Evolutionary conservation across 495 filamentous ascomycete species (phyloP), one percentile per base, ranked within the genome.

Genomic region (Penicillium roqueforti): DNA sequence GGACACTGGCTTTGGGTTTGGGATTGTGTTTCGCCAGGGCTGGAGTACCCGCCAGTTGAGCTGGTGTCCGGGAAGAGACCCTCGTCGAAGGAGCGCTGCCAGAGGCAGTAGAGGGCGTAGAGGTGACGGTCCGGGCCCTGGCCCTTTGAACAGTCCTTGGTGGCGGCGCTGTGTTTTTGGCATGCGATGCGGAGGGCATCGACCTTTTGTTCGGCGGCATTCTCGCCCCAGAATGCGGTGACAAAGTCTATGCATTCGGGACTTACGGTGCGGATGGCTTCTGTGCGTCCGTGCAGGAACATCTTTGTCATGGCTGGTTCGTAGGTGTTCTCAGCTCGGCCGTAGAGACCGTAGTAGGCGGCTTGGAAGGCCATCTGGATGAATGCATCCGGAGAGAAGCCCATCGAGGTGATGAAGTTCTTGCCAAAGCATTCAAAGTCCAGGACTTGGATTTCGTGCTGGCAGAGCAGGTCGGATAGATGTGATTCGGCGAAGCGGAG

Each of bases 281-380:
- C 93, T 1, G 93, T 98, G 20, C 93, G 86, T 10, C 93, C 93
- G 60, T 97, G 93, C 31, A 95, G 81, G 70, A 83, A 98, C 48
- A 83, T 70, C 71, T 98, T 98, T 14, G 93, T 98, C 93, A 98
- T 98, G 25, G 93, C 91, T 14, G 93, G 95, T 70, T 98, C 93
- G 68, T 98, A 98, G 3, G 89, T 92, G 65, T 89, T 95, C 70
- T 97, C 93, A 5, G 96, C 79, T 4, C 90, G 83, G 6, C 93
- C 93, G 60, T 98, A 98, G 29, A 98, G 83, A 26, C 95, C 93
- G 63, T 97, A 98, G 75, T 98, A 97, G 13, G 95, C 93, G 25
- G 93, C 93, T 69, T 98, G 93, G 76, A 96, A 97, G 4, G 93
- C 95, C 93, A 97, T 97, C 68, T 98, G 93, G 28, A 98, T 89